Conservation (phyloP, 2,329 filamentous ascomycete genomes). For the Aspergillus clavatus region DNA sequence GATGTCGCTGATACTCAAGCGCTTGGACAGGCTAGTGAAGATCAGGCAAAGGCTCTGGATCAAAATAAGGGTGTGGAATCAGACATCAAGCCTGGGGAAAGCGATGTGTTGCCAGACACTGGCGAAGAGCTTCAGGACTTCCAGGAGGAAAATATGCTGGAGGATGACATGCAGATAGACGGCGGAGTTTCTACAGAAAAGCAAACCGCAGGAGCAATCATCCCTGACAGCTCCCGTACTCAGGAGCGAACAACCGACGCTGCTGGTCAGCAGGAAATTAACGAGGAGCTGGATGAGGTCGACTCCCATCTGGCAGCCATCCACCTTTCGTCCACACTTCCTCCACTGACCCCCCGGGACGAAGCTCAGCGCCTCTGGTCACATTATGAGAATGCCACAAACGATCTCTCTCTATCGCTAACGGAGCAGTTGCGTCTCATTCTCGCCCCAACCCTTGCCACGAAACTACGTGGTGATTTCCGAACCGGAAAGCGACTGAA, state of each 20-base stretch:
- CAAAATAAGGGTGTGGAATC: constrained; percentile 81
- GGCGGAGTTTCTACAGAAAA: constrained; percentile 32
- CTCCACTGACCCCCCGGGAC: constrained; percentile 44
- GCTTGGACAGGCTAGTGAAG: constrained; percentile 79
- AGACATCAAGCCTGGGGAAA: constrained; percentile 52
- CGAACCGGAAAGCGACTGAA: constrained; percentile 97
- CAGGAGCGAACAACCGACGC: constrained; percentile 24
- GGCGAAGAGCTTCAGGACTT: constrained; percentile 36
- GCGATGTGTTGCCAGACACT: constrained; percentile 54
- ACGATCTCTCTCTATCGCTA: constrained; percentile 78
- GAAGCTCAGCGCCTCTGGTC: constrained; percentile 75
- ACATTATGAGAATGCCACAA: constrained; percentile 76
- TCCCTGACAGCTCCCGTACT: constrained; percentile 45
- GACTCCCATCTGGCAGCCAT: constrained; percentile 63
- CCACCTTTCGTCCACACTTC: constrained; percentile 56
- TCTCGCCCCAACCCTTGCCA: constrained; percentile 86
- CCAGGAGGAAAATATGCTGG: constrained; percentile 45
- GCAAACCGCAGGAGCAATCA: constrained; percentile 47
- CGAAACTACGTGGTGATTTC: constrained; percentile 94
- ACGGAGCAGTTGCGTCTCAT: constrained; percentile 95
- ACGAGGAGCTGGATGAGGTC: constrained; percentile 44
- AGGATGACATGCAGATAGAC: constrained; percentile 43
- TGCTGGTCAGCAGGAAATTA: constrained; percentile 40
- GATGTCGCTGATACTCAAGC: constrained; percentile 83
- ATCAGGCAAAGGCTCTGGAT: constrained; percentile 80